phyloP scores from a whole-genome alignment of 2,329 filamentous ascomycete genomes.

The Shiraia bambusicola region DNA sequence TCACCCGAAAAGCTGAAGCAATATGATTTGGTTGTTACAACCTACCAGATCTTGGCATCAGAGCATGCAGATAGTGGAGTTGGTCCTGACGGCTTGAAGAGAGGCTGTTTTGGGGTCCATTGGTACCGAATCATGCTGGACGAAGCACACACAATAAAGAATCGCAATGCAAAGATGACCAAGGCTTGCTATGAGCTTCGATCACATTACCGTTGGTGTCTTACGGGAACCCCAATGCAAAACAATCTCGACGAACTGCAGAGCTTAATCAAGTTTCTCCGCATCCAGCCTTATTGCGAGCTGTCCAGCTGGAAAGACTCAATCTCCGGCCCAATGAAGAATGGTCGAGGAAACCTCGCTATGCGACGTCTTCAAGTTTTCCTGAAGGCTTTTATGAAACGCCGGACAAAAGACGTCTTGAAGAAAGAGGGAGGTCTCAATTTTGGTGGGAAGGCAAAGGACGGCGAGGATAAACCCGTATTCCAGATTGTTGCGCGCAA shows the following conservation, averaged over 20 bases:
- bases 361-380: conserved; percentile 83
- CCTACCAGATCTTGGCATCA: conserved; percentile 91
- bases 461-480: conserved; percentile 60
- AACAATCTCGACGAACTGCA: conserved; percentile 97
- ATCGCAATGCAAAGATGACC: conserved; percentile 91
- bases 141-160: conserved; percentile 98
- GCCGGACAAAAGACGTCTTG: conserved; percentile 95
- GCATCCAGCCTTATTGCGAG: conserved; percentile 88
- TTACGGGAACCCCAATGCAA: conserved; percentile 96
- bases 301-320: conserved; percentile 85
- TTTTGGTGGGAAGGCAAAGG: conserved; percentile 67
- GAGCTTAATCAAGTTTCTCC: conserved; percentile 86
- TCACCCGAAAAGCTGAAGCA: conserved; percentile 71
- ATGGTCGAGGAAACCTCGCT: conserved; percentile 82
- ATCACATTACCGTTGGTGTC: conserved; percentile 89
- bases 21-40: conserved; percentile 96
- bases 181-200: conserved; percentile 85
- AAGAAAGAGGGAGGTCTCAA: conserved; percentile 82
- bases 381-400: conserved; percentile 94
- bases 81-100: conserved; percentile 62
- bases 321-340: conserved; percentile 87
- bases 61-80: conserved; percentile 74
- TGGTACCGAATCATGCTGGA: conserved; percentile 97
- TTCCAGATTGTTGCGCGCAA: conserved; percentile 94
- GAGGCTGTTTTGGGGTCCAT: conserved; percentile 84